Conservation (phyloP, 1,139 yeast species). For the Lizanozyma gosingica region DNA sequence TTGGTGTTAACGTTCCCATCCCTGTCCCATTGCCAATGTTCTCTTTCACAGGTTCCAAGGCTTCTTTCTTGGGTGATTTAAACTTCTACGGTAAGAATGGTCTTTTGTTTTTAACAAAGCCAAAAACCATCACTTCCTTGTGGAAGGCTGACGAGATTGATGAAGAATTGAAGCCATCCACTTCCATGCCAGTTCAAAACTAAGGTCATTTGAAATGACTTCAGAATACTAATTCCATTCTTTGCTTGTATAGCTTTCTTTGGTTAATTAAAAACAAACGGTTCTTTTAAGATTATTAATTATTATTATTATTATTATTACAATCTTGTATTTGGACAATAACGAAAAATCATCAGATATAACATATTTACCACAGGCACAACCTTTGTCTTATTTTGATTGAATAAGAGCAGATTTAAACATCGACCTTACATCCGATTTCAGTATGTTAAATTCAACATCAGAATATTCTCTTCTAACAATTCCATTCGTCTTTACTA, state of each 20-base stretch:
- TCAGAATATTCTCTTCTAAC: neutral
- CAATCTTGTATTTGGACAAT: too few relatives aligned
- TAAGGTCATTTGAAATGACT: slow-evolving; percentile 8
- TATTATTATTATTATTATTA: too few relatives aligned
- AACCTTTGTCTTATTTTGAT: too few relatives aligned
- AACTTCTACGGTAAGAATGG: slow-evolving; percentile 78
- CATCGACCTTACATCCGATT: neutral
- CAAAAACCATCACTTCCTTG: slow-evolving; percentile 64
- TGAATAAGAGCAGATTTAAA: neutral
- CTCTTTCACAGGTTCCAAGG: slow-evolving; percentile 73
- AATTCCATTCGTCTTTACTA: neutral
- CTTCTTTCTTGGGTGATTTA: slow-evolving; percentile 69
- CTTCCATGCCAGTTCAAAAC: slow-evolving; percentile 60
- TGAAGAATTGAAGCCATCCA: slow-evolving; percentile 43
- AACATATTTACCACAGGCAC: too few relatives aligned
- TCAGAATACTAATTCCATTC: neutral
- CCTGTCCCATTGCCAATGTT: slow-evolving; percentile 85
- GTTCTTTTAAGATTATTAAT: too few relatives aligned
- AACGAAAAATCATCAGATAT: too few relatives aligned
- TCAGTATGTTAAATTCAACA: neutral
- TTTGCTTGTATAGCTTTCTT: too few relatives aligned
- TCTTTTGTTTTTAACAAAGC: slow-evolving; percentile 61
- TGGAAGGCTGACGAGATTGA: slow-evolving; percentile 56
- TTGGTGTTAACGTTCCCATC: slow-evolving; percentile 73
- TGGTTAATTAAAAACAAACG: neutral